Percentiles rank a stretch among this genome's conserved stretches.
phyloP scores from a whole-genome alignment of 31 red algal species.

The Odonthalia washingtoniensis region DNA sequence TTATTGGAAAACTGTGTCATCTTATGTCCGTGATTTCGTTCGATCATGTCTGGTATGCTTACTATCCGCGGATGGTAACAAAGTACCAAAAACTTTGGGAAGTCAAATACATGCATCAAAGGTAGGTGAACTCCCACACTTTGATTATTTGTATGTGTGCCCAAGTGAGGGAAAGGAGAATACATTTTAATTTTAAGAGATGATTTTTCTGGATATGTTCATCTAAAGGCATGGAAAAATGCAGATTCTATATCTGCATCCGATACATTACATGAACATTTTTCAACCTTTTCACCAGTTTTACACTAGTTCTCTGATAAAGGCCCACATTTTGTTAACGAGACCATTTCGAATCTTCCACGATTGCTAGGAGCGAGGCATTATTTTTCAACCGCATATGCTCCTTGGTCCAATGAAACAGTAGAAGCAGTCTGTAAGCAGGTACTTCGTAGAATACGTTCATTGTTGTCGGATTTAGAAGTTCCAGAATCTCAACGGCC shows the following conservation, averaged over 20 bases:
- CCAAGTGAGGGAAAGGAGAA: not conserved
- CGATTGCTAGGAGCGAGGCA: conserved; percentile 5
- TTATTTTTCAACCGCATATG: conserved; percentile 41
- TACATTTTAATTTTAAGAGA: conserved; percentile 37
- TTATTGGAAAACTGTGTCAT: conserved; percentile 26
- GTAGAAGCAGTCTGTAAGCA: no score
- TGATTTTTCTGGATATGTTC: conserved; percentile 34
- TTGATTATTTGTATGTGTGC: conserved; percentile 24
- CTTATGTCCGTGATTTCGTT: conserved; percentile 28
- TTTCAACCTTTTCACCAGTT: conserved; percentile 15
- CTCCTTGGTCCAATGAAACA: no score
- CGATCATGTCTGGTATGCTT: conserved; percentile 28
- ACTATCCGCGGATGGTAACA: conserved; percentile 9
- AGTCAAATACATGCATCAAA: not conserved
- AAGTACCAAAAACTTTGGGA: not conserved
- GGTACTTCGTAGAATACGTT: no score
- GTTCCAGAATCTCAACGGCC: no score
- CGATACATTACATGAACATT: conserved; percentile 17
- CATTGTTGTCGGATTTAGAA: no score
- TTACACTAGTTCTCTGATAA: conserved; percentile 44
- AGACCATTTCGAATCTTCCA: conserved; percentile 34
- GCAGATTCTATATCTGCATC: not conserved
- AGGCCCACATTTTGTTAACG: conserved; percentile 32
- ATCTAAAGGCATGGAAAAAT: not conserved
- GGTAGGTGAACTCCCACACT: conserved; percentile 7